A percentile compares a stretch with the other conserved stretches of the same genome.
Conservation (phyloP, 371 early-diverging fungal genomes). For the Syncephalis plumigaleata region DNA sequence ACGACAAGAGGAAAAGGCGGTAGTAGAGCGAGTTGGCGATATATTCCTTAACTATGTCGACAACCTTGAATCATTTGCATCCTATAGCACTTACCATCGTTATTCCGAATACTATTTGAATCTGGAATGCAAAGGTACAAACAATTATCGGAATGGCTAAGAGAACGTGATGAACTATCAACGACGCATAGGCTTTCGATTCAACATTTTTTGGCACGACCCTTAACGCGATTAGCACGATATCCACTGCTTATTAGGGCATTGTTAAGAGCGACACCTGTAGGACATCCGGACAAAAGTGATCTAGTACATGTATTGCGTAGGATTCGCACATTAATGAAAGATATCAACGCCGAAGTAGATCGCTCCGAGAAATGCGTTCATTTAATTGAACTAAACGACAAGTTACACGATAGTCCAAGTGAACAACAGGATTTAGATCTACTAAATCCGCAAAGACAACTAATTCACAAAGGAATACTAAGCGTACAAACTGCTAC, state of each 20-base stretch:
- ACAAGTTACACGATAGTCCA: conserved; percentile 25
- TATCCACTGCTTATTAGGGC: conserved; percentile 74
- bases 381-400: conserved; percentile 36
- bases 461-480: conserved; percentile 59
- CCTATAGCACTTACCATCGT: conserved; percentile 77
- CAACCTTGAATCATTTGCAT: conserved; percentile 62
- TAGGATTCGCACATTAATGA: conserved; percentile 44
- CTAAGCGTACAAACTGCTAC: conserved; percentile 48
- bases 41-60: conserved; percentile 54
- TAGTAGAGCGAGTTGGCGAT: conserved; percentile 74
- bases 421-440: conserved; percentile 45
- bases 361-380: conserved; percentile 69
- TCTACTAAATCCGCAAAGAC: conserved; percentile 44
- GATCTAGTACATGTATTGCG: conserved; percentile 34
- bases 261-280: conserved; percentile 69
- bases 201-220: conserved; percentile 65
- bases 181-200: conserved; percentile 64
- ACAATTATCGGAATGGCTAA: conserved; percentile 21
- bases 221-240: conserved; percentile 75
- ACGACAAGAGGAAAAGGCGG: conserved; percentile 46
- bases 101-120: conserved; percentile 68
- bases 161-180: conserved; percentile 52
- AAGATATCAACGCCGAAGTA: conserved; percentile 62
- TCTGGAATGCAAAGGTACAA: conserved; percentile 41
- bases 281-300: conserved; percentile 57